Conservation (phyloP, 257 asterid genomes). For the Misopates orontium region DNA sequence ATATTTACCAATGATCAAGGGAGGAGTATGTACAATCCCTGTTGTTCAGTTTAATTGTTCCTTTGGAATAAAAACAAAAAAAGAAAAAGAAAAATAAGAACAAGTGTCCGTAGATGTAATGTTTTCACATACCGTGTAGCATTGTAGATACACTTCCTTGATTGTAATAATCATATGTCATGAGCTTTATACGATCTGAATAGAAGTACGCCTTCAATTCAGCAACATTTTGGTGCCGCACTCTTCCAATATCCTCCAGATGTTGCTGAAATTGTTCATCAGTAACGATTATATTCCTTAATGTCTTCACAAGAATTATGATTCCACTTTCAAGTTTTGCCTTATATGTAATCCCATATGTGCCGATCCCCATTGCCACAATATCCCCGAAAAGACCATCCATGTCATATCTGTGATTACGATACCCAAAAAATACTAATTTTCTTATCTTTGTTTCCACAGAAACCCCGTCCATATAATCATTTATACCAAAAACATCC, state of each 20-base stretch:
- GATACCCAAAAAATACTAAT: too few relatives aligned
- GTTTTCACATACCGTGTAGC: too few relatives aligned
- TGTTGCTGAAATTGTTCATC: not conserved
- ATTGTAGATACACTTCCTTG: not conserved
- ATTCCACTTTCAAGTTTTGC: not conserved
- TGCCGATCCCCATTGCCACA: not conserved
- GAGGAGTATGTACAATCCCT: too few relatives aligned
- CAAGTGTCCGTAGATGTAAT: too few relatives aligned
- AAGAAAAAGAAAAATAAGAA: too few relatives aligned
- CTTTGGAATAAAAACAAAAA: too few relatives aligned
- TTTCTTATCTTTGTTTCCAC: not conserved
- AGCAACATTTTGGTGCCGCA: slow-evolving; percentile 18
- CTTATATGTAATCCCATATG: not conserved
- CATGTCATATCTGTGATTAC: not conserved
- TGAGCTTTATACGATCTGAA: not conserved
- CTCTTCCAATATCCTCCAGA: slow-evolving; percentile 11
- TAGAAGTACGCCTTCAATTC: not conserved
- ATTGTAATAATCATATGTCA: not conserved
- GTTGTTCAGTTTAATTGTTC: too few relatives aligned
- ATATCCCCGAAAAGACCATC: not conserved
- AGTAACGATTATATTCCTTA: slow-evolving; percentile 1
- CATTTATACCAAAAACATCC: too few relatives aligned
- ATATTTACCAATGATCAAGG: too few relatives aligned
- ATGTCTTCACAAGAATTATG: slow-evolving; percentile 6
- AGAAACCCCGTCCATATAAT: too few relatives aligned